These are phyloP conservation scores for Trichomonascaceae sp. DNA, from an alignment of 1,139 yeast species.

Conservation along the genomic window DNA sequence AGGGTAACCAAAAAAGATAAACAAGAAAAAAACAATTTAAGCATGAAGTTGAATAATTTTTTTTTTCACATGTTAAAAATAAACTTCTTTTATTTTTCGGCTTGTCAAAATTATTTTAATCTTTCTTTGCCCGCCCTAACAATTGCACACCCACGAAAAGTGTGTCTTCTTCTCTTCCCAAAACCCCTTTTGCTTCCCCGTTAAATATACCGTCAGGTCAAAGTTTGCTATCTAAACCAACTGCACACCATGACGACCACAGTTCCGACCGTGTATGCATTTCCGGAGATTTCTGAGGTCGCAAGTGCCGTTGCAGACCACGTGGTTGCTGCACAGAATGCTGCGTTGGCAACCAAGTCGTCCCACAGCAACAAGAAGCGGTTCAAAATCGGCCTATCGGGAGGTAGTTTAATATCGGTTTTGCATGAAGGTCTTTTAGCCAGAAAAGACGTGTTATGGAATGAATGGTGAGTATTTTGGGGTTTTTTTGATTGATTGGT, in stretches of 20 bases:
- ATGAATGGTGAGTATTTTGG: constrained; percentile 52
- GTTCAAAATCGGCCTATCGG: constrained; percentile 85
- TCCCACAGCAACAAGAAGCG: constrained; percentile 35
- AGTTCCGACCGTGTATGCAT: constrained; percentile 85
- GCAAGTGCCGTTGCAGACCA: constrained; percentile 96
- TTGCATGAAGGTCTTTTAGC: constrained; percentile 75
- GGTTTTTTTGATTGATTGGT: background rate
- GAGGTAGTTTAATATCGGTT: constrained; percentile 86
- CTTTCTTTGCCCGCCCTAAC: background rate
- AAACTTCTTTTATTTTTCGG: background rate
- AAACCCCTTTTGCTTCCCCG: constrained; percentile 1
- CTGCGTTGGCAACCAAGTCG: constrained; percentile 37
- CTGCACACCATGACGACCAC: constrained; percentile 66
- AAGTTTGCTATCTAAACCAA: background rate
- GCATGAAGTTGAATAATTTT: too few relatives aligned
- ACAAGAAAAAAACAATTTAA: background rate
- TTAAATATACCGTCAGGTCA: background rate
- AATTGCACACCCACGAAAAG: background rate
- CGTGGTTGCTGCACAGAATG: constrained; percentile 77
- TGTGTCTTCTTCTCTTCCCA: background rate
- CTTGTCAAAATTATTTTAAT: too few relatives aligned
- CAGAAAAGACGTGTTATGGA: constrained; percentile 78
- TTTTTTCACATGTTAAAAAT: background rate
- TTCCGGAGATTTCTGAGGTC: constrained; percentile 81
- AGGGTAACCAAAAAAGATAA: background rate